A percentile compares a stretch with the other conserved stretches of the same genome.
These are phyloP conservation scores for Tetrahymena thermophila DNA, from an alignment of 73 alveolate species.

Conservation along the genomic window DNA sequence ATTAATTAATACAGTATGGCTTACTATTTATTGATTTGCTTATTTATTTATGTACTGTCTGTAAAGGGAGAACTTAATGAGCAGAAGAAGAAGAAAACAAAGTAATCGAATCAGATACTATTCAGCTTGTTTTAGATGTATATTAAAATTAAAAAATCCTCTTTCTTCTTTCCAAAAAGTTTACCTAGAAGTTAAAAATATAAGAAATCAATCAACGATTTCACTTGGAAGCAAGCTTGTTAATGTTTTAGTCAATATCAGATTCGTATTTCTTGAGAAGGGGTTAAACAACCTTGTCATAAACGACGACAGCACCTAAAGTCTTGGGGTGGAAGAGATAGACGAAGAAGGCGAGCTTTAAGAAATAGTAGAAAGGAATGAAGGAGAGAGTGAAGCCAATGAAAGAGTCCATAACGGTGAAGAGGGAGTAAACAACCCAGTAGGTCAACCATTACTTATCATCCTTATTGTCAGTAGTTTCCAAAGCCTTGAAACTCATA, in stretches of 20 bases:
- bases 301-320: slow-evolving; percentile 72
- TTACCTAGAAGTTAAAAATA: background rate
- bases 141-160: background rate
- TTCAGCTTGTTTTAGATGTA: background rate
- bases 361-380: slow-evolving; percentile 83
- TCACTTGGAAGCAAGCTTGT: background rate
- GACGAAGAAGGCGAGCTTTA: slow-evolving; percentile 74
- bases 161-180: background rate
- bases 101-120: background rate
- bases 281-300: slow-evolving; percentile 51
- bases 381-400: slow-evolving; percentile 59
- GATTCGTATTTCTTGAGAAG: slow-evolving; percentile 50
- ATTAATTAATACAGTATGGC: background rate
- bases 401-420: slow-evolving; percentile 66
- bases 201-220: background rate
- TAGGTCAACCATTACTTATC: slow-evolving; percentile 92
- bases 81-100: background rate
- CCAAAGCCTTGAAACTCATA: slow-evolving; percentile 71
- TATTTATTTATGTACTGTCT: no score
- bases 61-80: background rate
- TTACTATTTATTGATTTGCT: background rate
- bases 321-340: slow-evolving; percentile 85
- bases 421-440: slow-evolving; percentile 79
- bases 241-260: slow-evolving; percentile 50
- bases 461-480: slow-evolving; percentile 56